Percentiles rank a stretch among this genome's conserved stretches.
phyloP scores from a whole-genome alignment of 192 early-diverging fungal genomes.

The Backusella westeae region DNA sequence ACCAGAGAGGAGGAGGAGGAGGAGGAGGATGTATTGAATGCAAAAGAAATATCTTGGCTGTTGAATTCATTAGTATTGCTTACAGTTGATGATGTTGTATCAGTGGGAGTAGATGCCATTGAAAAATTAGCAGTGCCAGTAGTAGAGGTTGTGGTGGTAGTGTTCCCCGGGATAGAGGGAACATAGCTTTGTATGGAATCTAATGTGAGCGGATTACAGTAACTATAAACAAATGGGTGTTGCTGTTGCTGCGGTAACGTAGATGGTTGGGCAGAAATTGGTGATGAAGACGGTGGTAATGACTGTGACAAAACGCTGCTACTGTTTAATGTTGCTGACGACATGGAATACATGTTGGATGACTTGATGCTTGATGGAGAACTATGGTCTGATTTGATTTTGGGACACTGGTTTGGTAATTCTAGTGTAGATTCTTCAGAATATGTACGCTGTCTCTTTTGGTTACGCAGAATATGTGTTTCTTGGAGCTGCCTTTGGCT shows the following conservation, averaged over 20 bases:
- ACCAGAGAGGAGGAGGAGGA: neutral
- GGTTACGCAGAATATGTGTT: neutral
- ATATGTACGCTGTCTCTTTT: neutral
- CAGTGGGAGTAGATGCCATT: neutral
- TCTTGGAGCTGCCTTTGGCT: slow-evolving; percentile 13
- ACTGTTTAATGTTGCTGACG: neutral
- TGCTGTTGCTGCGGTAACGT: neutral
- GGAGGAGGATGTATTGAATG: neutral
- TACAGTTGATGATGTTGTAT: neutral
- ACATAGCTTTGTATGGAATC: neutral
- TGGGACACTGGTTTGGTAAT: neutral
- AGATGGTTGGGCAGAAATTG: neutral
- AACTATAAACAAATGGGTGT: slow-evolving; percentile 10
- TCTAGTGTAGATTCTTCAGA: slow-evolving; percentile 9
- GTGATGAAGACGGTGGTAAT: neutral
- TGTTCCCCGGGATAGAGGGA: neutral
- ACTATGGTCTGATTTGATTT: neutral
- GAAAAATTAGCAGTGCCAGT: neutral
- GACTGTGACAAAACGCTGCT: neutral
- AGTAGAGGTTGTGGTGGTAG: neutral
- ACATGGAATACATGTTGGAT: neutral
- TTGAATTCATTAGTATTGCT: neutral
- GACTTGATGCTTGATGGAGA: neutral
- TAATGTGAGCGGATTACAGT: neutral
- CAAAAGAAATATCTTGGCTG: neutral